phyloP scores from a whole-genome alignment of 768 basidiomycete species.

The Trametes cubensis region DNA sequence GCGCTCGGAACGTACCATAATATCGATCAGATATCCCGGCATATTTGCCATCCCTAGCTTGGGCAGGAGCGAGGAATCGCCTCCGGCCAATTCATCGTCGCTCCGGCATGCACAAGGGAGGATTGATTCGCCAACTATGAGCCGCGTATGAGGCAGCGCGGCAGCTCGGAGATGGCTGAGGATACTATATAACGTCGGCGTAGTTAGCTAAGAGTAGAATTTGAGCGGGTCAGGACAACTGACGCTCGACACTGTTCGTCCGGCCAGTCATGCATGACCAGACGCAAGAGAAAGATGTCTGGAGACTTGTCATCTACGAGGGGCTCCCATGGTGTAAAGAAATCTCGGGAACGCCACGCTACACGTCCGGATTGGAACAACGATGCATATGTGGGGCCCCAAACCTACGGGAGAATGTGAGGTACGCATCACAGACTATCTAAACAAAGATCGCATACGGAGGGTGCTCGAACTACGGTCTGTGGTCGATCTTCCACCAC shows the following conservation, averaged over 20 bases:
- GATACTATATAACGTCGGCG: neutral
- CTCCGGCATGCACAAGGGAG: conserved; percentile 6
- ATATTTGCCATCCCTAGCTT: neutral
- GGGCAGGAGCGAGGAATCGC: neutral
- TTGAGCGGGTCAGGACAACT: neutral
- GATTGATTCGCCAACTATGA: conserved; percentile 9
- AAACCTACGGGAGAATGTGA: conserved; percentile 11
- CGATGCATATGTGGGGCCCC: neutral
- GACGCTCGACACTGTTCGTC: neutral
- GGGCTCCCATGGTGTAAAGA: conserved; percentile 20
- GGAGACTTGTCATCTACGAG: conserved; percentile 38
- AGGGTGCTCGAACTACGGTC: conserved; percentile 40
- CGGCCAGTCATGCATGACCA: conserved; percentile 19
- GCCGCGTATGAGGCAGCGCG: conserved; percentile 6
- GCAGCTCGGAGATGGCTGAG: conserved; percentile 8
- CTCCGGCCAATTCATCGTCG: neutral
- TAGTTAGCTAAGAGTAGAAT: conserved; percentile 37
- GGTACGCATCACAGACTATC: too few relatives aligned
- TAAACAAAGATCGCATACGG: neutral
- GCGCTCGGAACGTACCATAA: too few relatives aligned
- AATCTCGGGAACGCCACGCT: conserved; percentile 15
- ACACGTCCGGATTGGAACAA: conserved; percentile 14
- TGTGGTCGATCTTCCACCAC: conserved; percentile 19
- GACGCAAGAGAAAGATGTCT: conserved; percentile 12
- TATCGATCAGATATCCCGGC: neutral